phyloP scores from a whole-genome alignment of 225 moss, liverwort and hornwort species.

The Ulota crispa region DNA sequence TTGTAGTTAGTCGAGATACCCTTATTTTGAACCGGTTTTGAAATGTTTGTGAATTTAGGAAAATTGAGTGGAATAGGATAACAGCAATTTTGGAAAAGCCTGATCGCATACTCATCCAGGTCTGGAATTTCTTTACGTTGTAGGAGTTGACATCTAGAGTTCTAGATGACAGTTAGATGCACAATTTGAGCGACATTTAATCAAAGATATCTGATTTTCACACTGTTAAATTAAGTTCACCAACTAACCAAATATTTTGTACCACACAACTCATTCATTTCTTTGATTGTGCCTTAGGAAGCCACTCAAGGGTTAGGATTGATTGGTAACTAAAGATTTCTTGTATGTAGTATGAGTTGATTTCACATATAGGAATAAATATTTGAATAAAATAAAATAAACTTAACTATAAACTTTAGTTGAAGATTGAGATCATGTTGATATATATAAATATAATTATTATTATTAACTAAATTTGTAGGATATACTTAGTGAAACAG shows the following conservation, averaged over 20 bases:
- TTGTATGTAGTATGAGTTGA: background rate
- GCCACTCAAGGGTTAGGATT: background rate
- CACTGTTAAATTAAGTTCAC: background rate
- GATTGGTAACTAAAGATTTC: background rate
- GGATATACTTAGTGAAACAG: slow-evolving; percentile 67
- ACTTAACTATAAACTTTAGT: too few relatives aligned
- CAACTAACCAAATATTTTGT: background rate
- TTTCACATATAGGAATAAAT: background rate
- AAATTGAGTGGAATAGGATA: slow-evolving; percentile 64
- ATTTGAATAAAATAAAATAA: background rate
- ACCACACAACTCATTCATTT: background rate
- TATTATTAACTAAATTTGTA: slow-evolving; percentile 5
- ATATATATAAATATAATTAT: background rate
- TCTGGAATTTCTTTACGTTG: slow-evolving; percentile 2
- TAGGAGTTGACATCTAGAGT: background rate
- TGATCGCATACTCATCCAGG: slow-evolving; percentile 73
- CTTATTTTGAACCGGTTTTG: background rate
- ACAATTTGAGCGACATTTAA: background rate
- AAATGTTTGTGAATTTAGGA: slow-evolving; percentile 27
- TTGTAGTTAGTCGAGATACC: background rate
- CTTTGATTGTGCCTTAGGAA: background rate
- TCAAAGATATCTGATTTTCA: background rate
- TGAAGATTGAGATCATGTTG: background rate
- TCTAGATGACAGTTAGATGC: background rate
- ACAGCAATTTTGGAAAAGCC: slow-evolving; percentile 52